phyloP scores from a whole-genome alignment of 2,329 filamentous ascomycete genomes.

The Huntiella moniliformis region DNA sequence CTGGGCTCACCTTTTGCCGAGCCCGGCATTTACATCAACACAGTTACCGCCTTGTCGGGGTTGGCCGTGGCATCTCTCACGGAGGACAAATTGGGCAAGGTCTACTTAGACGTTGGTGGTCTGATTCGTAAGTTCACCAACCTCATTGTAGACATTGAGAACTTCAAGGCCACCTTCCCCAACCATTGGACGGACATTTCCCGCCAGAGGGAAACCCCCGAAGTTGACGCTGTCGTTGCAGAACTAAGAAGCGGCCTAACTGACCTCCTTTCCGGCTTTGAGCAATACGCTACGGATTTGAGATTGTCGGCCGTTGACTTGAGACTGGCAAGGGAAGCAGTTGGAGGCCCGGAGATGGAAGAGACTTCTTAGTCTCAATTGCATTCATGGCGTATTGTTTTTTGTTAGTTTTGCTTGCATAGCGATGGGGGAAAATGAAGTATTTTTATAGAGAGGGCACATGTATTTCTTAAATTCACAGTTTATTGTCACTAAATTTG shows the following conservation, averaged over 20 bases:
- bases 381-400: no score
- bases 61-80: constrained; percentile 54
- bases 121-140: constrained; percentile 56
- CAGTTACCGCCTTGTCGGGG: constrained; percentile 47
- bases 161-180: constrained; percentile 38
- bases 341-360: not conserved
- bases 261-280: constrained; percentile 52
- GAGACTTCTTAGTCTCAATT: not conserved
- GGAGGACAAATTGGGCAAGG: constrained; percentile 72
- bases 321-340: constrained; percentile 47
- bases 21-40: constrained; percentile 48
- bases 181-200: constrained; percentile 66
- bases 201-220: constrained; percentile 33
- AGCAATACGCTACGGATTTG: constrained; percentile 52
- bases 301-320: constrained; percentile 54
- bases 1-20: constrained; percentile 58
- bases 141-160: constrained; percentile 50
- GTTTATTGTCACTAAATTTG: no score
- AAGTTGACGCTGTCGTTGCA: constrained; percentile 52
- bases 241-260: constrained; percentile 46
- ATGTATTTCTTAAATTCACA: no score
- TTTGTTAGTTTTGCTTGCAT: no score
- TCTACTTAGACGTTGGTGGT: constrained; percentile 59
- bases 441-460: no score
- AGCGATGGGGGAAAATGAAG: no score